Conservation (phyloP, 2,329 filamentous ascomycete species). For the Beauveria sp. region DNA sequence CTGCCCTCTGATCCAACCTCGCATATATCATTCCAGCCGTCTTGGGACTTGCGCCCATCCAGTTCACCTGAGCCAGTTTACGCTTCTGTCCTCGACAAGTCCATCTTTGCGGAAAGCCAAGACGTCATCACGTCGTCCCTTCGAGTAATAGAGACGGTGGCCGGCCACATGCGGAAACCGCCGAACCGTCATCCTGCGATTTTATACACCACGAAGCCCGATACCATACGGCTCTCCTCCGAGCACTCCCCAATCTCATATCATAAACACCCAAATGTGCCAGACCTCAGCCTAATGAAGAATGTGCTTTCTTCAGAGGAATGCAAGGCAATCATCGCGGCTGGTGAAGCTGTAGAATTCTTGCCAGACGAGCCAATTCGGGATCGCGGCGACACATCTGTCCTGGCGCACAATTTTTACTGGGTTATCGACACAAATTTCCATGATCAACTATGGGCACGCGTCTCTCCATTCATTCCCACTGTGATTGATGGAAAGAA, state of each 20-base stretch:
- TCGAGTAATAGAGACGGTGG: conserved; percentile 53
- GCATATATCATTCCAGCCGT: conserved; percentile 50
- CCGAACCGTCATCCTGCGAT: conserved; percentile 61
- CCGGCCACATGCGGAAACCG: conserved; percentile 54
- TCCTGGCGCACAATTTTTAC: conserved; percentile 67
- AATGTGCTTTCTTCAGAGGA: conserved; percentile 54
- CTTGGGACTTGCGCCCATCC: conserved; percentile 50
- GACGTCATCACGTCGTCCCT: conserved; percentile 34
- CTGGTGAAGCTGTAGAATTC: conserved; percentile 58
- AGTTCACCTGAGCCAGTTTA: conserved; percentile 39
- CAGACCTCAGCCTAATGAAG: conserved; percentile 51
- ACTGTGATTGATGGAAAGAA: conserved; percentile 44
- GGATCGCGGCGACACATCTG: conserved; percentile 56
- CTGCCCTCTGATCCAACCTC: conserved; percentile 24
- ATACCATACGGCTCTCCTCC: conserved; percentile 45
- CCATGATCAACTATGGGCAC: conserved; percentile 54
- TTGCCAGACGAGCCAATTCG: conserved; percentile 60
- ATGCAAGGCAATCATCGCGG: conserved; percentile 59
- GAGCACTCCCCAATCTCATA: conserved; percentile 40
- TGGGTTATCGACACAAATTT: conserved; percentile 61
- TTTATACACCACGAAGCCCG: conserved; percentile 52
- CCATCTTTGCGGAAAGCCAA: conserved; percentile 38
- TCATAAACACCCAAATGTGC: conserved; percentile 54
- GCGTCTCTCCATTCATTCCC: conserved; percentile 53
- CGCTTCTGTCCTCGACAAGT: conserved; percentile 50